Evolutionary conservation across 768 basidiomycete species (phyloP), one percentile per base, ranked within the genome.

Genomic region (Lentinula sp.): DNA sequence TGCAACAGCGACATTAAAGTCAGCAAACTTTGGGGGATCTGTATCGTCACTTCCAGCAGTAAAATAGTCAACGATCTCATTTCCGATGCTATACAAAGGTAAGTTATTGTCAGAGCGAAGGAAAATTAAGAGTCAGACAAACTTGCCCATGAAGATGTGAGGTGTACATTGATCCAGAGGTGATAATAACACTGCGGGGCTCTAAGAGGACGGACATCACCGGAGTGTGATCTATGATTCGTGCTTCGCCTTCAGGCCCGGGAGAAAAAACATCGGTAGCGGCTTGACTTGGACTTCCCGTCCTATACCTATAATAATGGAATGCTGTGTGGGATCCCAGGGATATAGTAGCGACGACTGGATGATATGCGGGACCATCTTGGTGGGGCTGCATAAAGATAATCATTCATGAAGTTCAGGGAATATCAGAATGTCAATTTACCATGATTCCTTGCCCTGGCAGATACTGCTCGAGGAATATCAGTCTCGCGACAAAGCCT

Each of bases 391-490:
- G 32, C 28, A 49, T 40, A 28, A 11, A 60, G 2, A 55, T 55
- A 32, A 49, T n/a, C 28, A 49, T 57, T 9, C 39, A 46, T 4
- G 39, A 61, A 35, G 32, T 11, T 54, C 61, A 31, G 34, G 40
- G 34, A 48, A 56, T n/a, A 28, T 5, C 2, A 56, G 39, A n/a
- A 15, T 35, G 23, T 11, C 5, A 35, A 72, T 77, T 59, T 70
- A 94, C 94, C 83, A 95, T 90, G 62, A 98, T 98, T 10, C 96
- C 95, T 75, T 97, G 93, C 1, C 91, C 92, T 7, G 93, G 83
- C 16, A 85, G 80, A 72, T 98, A 98, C 86, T 91, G 4, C 37
- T 11, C 23, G 3, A 28, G 21, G 31, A 32, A 52, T 50, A 61
- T 53, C 32, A 57, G 48, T 37, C 21, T 48, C 21, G 46, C 10